phyloP scores from a whole-genome alignment of 2,329 filamentous ascomycete species.

The Cercospora beticola region DNA sequence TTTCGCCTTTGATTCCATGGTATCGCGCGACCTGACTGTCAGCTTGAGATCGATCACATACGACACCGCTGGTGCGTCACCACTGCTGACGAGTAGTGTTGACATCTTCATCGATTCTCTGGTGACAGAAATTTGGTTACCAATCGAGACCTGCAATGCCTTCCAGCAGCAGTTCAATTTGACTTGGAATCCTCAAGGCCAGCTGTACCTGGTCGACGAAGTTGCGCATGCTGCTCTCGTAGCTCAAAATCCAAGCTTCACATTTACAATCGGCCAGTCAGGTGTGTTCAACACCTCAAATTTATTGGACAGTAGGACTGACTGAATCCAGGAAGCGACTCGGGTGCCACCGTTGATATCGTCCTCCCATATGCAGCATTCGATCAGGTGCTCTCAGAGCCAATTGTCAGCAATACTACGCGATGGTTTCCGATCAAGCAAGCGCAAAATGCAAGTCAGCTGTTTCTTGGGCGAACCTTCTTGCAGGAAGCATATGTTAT shows the following conservation, averaged over 20 bases:
- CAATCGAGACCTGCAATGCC: conserved; percentile 22
- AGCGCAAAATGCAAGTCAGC: conserved; percentile 28
- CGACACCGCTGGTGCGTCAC: not conserved
- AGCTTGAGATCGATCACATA: conserved; percentile 22
- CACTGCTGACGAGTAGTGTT: not conserved
- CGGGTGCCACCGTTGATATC: conserved; percentile 30
- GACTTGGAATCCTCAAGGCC: conserved; percentile 27
- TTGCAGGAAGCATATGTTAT: conserved; percentile 35
- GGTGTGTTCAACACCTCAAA: not conserved
- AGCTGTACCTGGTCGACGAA: conserved; percentile 42
- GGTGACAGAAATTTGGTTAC: conserved; percentile 45
- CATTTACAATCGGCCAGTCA: conserved; percentile 36
- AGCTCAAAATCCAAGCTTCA: conserved; percentile 36
- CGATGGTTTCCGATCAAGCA: conserved; percentile 30
- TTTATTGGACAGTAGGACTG: not conserved
- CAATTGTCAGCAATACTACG: conserved; percentile 33
- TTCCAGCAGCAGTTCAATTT: not conserved
- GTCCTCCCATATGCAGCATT: conserved; percentile 43
- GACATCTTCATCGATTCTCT: conserved; percentile 39
- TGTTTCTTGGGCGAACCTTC: conserved; percentile 31
- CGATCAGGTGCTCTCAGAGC: conserved; percentile 34
- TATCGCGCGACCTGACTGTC: conserved; percentile 28
- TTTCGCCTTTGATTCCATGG: conserved; percentile 27
- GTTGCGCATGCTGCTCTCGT: conserved; percentile 36
- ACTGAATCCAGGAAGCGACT: not conserved